Evolutionary conservation across 164 flowering plant genomes (phyloP).

Genomic region (Annona squamosa): DNA sequence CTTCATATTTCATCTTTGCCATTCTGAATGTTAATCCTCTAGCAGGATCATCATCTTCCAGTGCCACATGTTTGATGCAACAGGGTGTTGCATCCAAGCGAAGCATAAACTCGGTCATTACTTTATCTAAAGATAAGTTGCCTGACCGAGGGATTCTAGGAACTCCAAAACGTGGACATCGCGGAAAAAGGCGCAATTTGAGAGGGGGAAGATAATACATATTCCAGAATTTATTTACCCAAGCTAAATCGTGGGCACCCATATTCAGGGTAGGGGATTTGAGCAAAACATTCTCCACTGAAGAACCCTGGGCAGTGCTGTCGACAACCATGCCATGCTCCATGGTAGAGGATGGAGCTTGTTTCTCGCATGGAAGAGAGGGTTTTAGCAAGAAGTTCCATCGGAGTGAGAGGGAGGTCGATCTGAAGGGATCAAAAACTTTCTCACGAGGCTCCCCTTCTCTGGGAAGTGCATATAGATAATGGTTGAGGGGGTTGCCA

Average conservation of each 20-base stretch:
- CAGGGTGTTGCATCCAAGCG: conserved; percentile 77
- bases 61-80: conserved; percentile 62
- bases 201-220: conserved; percentile 82
- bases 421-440: conserved; percentile 88
- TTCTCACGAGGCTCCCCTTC: conserved; percentile 75
- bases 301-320: conserved; percentile 32
- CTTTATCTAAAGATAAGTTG: conserved; percentile 85
- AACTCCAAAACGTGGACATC: conserved; percentile 95
- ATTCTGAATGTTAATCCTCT: conserved; percentile 75
- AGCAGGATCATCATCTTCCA: conserved; percentile 93
- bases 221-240: conserved; percentile 80
- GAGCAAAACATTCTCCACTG: conserved; percentile 22
- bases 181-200: conserved; percentile 80
- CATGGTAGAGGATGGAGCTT: conserved; percentile 26
- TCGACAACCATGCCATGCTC: conserved; percentile 20
- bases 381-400: conserved; percentile 82
- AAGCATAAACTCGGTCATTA: conserved; percentile 93
- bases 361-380: conserved; percentile 29
- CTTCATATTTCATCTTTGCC: conserved; percentile 76
- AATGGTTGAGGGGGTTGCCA: conserved; percentile 84
- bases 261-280: conserved; percentile 52
- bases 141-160: conserved; percentile 88
- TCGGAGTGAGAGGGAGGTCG: conserved; percentile 85
- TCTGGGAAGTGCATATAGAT: conserved; percentile 69
- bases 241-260: conserved; percentile 97